These are phyloP conservation scores for Pleurotus sapidus DNA, from an alignment of 768 basidiomycete genomes.

Conservation along the genomic window DNA sequence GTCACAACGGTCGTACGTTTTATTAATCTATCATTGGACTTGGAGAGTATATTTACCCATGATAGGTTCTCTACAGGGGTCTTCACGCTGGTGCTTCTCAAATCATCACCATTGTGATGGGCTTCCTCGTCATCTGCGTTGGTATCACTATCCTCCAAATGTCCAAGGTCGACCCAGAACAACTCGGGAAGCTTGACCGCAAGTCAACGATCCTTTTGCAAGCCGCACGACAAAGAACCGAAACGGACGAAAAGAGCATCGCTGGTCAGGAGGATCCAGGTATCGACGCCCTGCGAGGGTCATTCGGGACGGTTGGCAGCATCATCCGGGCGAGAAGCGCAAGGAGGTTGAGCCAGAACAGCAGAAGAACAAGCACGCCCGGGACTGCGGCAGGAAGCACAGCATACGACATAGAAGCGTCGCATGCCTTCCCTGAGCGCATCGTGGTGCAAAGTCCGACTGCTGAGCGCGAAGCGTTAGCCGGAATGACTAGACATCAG, in stretches of 20 bases:
- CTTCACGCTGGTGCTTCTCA: constrained; percentile 71
- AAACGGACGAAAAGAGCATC: constrained; percentile 67
- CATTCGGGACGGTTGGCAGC: constrained; percentile 88
- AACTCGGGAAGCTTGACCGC: constrained; percentile 80
- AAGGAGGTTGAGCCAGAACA: constrained; percentile 48
- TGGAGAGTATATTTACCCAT: neutral
- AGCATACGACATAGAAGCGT: constrained; percentile 4
- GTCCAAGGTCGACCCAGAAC: constrained; percentile 87
- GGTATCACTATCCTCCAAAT: constrained; percentile 96
- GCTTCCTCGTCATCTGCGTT: constrained; percentile 85
- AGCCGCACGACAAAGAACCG: constrained; percentile 74
- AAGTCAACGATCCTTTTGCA: constrained; percentile 87
- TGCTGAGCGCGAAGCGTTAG: constrained; percentile 26
- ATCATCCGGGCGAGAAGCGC: constrained; percentile 74
- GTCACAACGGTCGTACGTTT: constrained; percentile 72
- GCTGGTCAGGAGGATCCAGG: constrained; percentile 83
- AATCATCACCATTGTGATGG: constrained; percentile 90
- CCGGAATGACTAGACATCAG: constrained; percentile 72
- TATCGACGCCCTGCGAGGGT: constrained; percentile 87
- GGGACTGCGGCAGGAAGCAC: neutral
- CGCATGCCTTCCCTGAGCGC: neutral
- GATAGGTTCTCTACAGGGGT: constrained; percentile 85
- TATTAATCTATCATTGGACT: neutral
- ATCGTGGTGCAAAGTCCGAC: constrained; percentile 11
- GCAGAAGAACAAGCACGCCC: constrained; percentile 23